Evolutionary conservation across 2,329 filamentous ascomycete genomes (phyloP).

Genomic region (Aspergillus brasiliensis): DNA sequence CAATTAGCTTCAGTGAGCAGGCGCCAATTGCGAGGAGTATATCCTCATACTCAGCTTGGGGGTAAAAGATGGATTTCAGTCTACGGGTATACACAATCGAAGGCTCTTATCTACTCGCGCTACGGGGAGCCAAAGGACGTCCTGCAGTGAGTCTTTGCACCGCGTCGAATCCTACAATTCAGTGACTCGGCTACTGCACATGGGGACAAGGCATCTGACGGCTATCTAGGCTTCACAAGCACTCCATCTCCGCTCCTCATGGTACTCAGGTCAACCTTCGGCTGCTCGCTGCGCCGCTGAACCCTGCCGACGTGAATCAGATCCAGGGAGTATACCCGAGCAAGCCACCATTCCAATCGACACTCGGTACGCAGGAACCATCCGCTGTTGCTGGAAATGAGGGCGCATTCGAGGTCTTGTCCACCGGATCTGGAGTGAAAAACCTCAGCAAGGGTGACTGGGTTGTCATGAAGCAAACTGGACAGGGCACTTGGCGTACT

Average conservation of each 20-base stretch:
- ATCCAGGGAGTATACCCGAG: constrained; percentile 95
- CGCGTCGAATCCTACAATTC: neutral
- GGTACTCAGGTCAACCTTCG: constrained; percentile 75
- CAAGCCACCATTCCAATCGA: constrained; percentile 73
- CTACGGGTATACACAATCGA: constrained; percentile 54
- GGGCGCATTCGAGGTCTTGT: constrained; percentile 86
- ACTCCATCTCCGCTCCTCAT: constrained; percentile 52
- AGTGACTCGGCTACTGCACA: neutral
- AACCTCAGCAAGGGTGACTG: constrained; percentile 78
- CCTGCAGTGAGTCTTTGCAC: constrained; percentile 36
- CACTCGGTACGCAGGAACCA: constrained; percentile 74
- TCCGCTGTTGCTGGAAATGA: constrained; percentile 72
- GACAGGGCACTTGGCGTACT: constrained; percentile 93
- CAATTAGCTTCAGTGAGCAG: constrained; percentile 11
- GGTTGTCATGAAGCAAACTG: constrained; percentile 82
- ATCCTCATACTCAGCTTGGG: constrained; percentile 18
- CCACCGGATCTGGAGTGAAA: constrained; percentile 63
- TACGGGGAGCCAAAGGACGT: constrained; percentile 54
- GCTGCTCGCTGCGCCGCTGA: constrained; percentile 88
- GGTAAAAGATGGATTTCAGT: constrained; percentile 45
- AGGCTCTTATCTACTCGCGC: constrained; percentile 51
- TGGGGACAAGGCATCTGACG: neutral
- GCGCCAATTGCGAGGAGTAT: constrained; percentile 15
- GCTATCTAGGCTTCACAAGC: constrained; percentile 45
- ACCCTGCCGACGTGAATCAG: constrained; percentile 97